Percentiles rank a stretch among this genome's conserved stretches.
These are phyloP conservation scores for Claviceps lovelessii DNA, from an alignment of 2,329 filamentous ascomycete genomes.

Conservation along the genomic window DNA sequence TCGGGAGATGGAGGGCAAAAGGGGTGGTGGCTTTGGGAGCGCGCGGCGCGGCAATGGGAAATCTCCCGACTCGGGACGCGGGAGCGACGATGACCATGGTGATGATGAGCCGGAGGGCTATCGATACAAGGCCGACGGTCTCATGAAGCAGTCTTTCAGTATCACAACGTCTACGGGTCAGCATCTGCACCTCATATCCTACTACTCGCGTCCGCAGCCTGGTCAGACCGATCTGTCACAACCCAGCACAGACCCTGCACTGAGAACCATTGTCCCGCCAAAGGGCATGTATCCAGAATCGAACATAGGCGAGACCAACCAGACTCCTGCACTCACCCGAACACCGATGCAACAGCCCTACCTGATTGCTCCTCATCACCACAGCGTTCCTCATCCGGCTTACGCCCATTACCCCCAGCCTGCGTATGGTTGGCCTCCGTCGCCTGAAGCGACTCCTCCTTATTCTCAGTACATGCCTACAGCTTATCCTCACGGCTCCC, in stretches of 20 bases:
- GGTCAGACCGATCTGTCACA: conserved; percentile 60
- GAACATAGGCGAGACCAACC: conserved; percentile 71
- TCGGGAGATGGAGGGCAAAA: conserved; percentile 96
- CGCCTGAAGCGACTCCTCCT: conserved; percentile 39
- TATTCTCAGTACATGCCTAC: conserved; percentile 31
- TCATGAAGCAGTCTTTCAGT: conserved; percentile 99
- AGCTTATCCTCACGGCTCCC: conserved; percentile 20
- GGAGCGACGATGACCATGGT: conserved; percentile 74
- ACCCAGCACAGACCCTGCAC: conserved; percentile 63
- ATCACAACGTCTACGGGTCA: conserved; percentile 83
- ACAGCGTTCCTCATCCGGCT: conserved; percentile 16
- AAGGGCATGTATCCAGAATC: conserved; percentile 98
- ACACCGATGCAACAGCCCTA: conserved; percentile 46
- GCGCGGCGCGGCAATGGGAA: conserved; percentile 48
- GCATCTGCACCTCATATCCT: conserved; percentile 94
- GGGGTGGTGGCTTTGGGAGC: conserved; percentile 60
- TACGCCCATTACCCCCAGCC: conserved; percentile 29
- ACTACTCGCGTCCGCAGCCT: conserved; percentile 72
- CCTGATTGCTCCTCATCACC: conserved; percentile 21
- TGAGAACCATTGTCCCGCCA: conserved; percentile 70
- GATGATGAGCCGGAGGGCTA: conserved; percentile 81
- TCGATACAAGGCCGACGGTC: conserved; percentile 84
- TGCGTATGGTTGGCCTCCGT: conserved; percentile 41
- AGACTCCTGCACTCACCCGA: conserved; percentile 66
- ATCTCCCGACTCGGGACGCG: conserved; percentile 68